Evolutionary conservation across 345 rosid species (phyloP), one percentile per base, ranked within the genome.

Genomic region (Arabidopsis arenosa): DNA sequence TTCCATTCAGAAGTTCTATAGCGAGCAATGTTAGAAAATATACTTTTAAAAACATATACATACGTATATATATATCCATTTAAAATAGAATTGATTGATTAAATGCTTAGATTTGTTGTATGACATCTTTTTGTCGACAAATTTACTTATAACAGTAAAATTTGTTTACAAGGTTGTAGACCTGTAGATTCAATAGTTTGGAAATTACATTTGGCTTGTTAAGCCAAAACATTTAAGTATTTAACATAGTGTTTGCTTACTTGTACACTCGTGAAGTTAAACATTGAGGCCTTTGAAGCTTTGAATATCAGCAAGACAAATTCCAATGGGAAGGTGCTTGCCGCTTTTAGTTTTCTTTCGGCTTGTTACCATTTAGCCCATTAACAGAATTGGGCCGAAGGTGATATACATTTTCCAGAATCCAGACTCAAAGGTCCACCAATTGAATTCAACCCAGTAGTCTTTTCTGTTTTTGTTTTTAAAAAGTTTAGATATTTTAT

Each of bases 391-490:
- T 39, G 39, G 52, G 26, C 61, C 72, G 0, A 66, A 66, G 9
- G 14, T 21, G 9, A n/a, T 17, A 15, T 6, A 60, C 6, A 61
- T 61, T 6, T 21, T 21, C 45, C 9, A 18, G 48, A 39, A 6
- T 37, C 26, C 7, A 4, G 14, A 9, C 44, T 18, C 15, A 54
- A n/a, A 40, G 7, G 52, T 54, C n/a, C 2, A 28, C n/a, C 55
- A 18, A 33, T 13, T 72, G 17, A 71, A 48, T n/a, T 49, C 6
- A 39, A 47, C 15, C 67, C 48, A 71, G 4, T 56, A 71, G 7
- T 70, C n/a, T 8, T 43, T 17, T 23, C 11, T 44, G 8, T 18
- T 56, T 7, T 21, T 47, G 18, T 15, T 7, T 35, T 28, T 28
- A 1, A 1, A 23, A 23, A 23, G 26, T 1, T 23, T 23, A 23